Evolutionary conservation across 148 eudicot genomes (phyloP), one percentile per base, ranked within the genome.

Genomic region (Rhododendron henanense): DNA sequence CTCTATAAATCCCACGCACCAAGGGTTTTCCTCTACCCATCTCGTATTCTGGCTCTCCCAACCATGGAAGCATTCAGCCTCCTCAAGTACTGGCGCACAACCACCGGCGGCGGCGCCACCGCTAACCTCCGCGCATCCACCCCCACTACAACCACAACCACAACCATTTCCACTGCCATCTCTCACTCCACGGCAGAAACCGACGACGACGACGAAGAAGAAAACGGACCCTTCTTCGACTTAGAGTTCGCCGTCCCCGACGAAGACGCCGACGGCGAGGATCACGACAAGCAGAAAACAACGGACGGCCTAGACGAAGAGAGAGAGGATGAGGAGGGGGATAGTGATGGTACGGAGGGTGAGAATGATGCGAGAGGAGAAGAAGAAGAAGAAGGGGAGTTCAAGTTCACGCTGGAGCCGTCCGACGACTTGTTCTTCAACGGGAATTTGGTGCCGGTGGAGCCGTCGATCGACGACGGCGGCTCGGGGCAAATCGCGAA

Each of bases 51-150:
- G 95, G 98, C 97, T 94, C 91, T 94, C 88, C 98, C 97, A 85
- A 94, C 97, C 23, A 96, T 96, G 98, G 98, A 96, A 85, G 92
- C 96, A 59, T 94, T 94, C 78, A 96, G 93, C 88, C 86, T 96
- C 67, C 97, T 96, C 93, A 96, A 90, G 81, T 94, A 92, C 91
- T 93, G 98, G 96, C 91, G 94, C 79, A 13, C 76, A 39, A 1
- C 37, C 37, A 4, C 15, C 75, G 87, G 88, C 35, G 84, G 88
- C 33, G 78, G 47, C 11, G 47, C 78, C 50, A 23, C 69, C 75
- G 50, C 55, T 18, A 57, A 67, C 55, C 51, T 80, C 69, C 63
- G 33, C 13, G 59, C 84, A 48, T 73, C 23, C 35, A 67, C 87
- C 55, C 21, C 53, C 16, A 8, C 81, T 0, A 8, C 86, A 25